These are phyloP conservation scores for Actinomucor elegans DNA, from an alignment of 371 early-diverging fungal genomes.

Conservation along the genomic window DNA sequence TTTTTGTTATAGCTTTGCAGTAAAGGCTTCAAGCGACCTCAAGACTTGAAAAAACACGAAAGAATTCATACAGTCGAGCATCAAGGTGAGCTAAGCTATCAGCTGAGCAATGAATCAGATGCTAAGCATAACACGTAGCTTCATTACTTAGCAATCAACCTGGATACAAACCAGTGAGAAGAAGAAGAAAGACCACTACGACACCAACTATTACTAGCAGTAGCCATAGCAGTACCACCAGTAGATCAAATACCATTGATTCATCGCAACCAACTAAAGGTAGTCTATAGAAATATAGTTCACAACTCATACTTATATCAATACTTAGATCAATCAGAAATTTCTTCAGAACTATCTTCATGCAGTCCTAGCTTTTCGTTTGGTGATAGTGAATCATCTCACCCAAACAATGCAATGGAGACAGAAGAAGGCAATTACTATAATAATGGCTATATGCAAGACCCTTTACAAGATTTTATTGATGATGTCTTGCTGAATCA, in stretches of 20 bases:
- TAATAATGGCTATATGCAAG: background rate
- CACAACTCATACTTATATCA: too few relatives aligned
- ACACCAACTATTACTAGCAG: background rate
- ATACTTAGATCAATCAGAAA: background rate
- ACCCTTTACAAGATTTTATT: slow-evolving; percentile 44
- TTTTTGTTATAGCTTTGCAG: slow-evolving; percentile 68
- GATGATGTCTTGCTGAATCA: slow-evolving; percentile 46
- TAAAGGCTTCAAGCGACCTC: slow-evolving; percentile 90
- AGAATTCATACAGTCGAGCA: slow-evolving; percentile 74
- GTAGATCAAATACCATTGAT: too few relatives aligned
- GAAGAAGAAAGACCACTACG: slow-evolving; percentile 22
- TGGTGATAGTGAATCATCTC: slow-evolving; percentile 1
- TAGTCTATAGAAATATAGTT: too few relatives aligned
- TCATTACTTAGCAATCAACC: slow-evolving; percentile 43
- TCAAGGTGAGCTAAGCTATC: slow-evolving; percentile 36
- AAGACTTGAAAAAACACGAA: slow-evolving; percentile 94
- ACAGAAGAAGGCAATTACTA: background rate
- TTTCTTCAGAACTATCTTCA: slow-evolving; percentile 17
- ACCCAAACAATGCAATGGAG: background rate
- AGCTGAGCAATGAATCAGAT: too few relatives aligned
- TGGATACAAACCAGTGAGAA: slow-evolving; percentile 35
- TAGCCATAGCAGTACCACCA: background rate
- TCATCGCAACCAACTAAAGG: slow-evolving; percentile 7
- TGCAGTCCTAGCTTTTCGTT: slow-evolving; percentile 13
- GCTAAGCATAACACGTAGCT: slow-evolving; percentile 19